Base-by-base conservation (phyloP, 2,329 filamentous ascomycete species). In the Pseudogymnoascus sp. region DNA sequence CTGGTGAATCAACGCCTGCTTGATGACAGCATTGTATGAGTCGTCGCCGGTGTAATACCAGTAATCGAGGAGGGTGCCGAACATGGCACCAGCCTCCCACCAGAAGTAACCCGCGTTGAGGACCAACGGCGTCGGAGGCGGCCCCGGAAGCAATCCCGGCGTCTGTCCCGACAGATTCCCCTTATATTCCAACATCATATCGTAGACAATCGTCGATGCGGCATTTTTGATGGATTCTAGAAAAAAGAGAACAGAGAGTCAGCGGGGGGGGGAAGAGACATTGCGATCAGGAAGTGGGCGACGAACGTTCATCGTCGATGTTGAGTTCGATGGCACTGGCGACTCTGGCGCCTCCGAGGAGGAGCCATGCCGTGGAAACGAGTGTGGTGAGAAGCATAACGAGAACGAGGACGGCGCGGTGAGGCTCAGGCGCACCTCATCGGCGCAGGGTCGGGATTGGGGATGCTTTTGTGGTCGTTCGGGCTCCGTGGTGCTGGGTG, bases 1-100 rank as follows among this genome's bases (percentile, higher is more conserved):
- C 75, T 96, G 91, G 73, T 85, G 86, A 60, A 92, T 79, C 68
- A 96, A 80, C 8, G 84, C 91, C 67, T 90, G 80, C 75, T 72
- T 90, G 89, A 68, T 66, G 0, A 68, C 62, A 7, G 65, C 66
- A 65, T 71, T 72, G 77, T 88, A 92, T 60, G 81, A 80, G 8
- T 80, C 77, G 71, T 93, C 89, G 28, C 85, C 86, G 0, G 90
- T 93, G 73, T 90, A 90, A 72, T 87, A 89, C 90, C 90, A 95
- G 74, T 93, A 93, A 70, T 93, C 89, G 64, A 95, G 65, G 60
- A 93, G 77, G 4, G 86, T 80, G 34, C 83, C 83, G 76, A 85
- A 79, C 78, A 92, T 85, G 81, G 88, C 76, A 90, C 88, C 90
- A 86, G 92, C 83, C 68, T 83, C 80, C 81, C 81, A 83, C 81